phyloP scores from a whole-genome alignment of 2,329 filamentous ascomycete species.

The Calonectria fujianensis region DNA sequence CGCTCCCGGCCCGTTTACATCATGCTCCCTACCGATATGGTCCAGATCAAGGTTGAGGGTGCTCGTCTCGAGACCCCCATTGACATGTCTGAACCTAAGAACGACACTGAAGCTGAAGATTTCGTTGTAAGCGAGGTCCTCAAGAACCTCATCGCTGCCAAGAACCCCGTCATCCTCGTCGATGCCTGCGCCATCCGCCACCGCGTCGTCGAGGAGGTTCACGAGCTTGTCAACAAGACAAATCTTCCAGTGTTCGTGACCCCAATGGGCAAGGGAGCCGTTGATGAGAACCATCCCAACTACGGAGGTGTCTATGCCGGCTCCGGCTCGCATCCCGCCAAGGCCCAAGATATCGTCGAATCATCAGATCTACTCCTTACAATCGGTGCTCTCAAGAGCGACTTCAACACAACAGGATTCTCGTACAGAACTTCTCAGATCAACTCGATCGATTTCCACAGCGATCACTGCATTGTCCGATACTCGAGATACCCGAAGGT shows the following conservation, averaged over 20 bases:
- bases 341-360: slow-evolving; percentile 78
- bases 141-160: slow-evolving; percentile 82
- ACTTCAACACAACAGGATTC: slow-evolving; percentile 90
- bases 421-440: slow-evolving; percentile 86
- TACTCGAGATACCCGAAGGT: slow-evolving; percentile 88
- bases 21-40: slow-evolving; percentile 88
- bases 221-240: slow-evolving; percentile 83
- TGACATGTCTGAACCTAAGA: slow-evolving; percentile 77
- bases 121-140: slow-evolving; percentile 89
- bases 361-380: slow-evolving; percentile 81
- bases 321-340: slow-evolving; percentile 78
- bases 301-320: slow-evolving; percentile 92
- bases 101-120: slow-evolving; percentile 83
- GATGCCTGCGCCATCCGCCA: slow-evolving; percentile 90
- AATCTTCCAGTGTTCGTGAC: slow-evolving; percentile 89
- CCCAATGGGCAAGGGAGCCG: slow-evolving; percentile 90
- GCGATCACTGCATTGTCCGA: slow-evolving; percentile 81
- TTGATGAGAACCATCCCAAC: slow-evolving; percentile 84
- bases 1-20: slow-evolving; percentile 88
- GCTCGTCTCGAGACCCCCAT: slow-evolving; percentile 81
- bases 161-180: slow-evolving; percentile 85
- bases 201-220: slow-evolving; percentile 82
- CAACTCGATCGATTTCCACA: slow-evolving; percentile 88
- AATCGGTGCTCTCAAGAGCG: slow-evolving; percentile 79
- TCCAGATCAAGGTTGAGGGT: slow-evolving; percentile 84